Conservation (phyloP, 495 filamentous ascomycete genomes). For the Lophiotrema nucula region DNA sequence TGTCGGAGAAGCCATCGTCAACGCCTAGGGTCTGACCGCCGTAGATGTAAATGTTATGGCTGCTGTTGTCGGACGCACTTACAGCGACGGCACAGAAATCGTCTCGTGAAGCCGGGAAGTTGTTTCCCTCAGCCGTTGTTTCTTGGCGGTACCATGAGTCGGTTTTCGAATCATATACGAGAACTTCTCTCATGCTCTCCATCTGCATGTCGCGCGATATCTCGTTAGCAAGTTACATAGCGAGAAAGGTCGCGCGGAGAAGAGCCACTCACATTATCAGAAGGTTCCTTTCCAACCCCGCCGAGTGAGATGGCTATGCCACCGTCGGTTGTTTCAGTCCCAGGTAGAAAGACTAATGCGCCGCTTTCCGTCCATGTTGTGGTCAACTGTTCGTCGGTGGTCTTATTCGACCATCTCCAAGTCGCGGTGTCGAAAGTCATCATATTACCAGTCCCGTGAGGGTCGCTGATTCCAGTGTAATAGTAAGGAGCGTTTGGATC, state of each 20-base stretch:
- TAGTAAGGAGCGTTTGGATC: no score
- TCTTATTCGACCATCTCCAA: slow-evolving; percentile 8
- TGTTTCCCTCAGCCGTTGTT: slow-evolving; percentile 8
- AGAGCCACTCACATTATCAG: neutral
- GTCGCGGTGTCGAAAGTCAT: slow-evolving; percentile 9
- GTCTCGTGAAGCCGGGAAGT: neutral
- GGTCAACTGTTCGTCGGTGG: neutral
- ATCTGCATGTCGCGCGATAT: slow-evolving; percentile 1
- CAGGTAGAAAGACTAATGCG: slow-evolving; percentile 1
- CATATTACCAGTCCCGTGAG: neutral
- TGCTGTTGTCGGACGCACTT: slow-evolving; percentile 10
- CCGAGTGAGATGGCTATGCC: slow-evolving; percentile 3
- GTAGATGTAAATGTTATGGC: slow-evolving; percentile 15
- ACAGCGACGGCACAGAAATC: slow-evolving; percentile 14
- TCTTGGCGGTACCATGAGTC: slow-evolving; percentile 7
- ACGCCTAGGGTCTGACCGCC: neutral
- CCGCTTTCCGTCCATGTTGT: neutral
- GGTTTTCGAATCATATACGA: slow-evolving; percentile 7
- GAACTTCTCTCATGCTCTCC: slow-evolving; percentile 4
- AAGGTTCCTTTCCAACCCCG: neutral
- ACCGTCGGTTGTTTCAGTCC: neutral
- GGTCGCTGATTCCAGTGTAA: no score
- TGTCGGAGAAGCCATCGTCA: neutral
- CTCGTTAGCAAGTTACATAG: no score
- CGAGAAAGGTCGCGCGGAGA: neutral